Percentiles rank a stretch among this genome's conserved stretches.
Conservation (phyloP, 169 alveolate genomes). For the Besnoitia besnoiti region DNA sequence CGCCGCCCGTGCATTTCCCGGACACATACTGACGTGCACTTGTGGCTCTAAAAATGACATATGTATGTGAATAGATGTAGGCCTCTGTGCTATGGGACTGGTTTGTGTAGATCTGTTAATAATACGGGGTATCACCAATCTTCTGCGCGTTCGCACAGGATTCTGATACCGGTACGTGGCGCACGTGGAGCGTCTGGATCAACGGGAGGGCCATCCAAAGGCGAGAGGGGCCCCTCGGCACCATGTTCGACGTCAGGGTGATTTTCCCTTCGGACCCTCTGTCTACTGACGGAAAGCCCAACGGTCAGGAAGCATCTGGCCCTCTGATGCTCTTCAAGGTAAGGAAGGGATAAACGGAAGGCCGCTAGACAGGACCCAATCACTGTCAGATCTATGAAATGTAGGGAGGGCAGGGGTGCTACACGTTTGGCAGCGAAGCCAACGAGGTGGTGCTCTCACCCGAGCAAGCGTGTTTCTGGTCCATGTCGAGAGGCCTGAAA, state of each 20-base stretch:
- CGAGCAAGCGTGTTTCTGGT: too few species aligned
- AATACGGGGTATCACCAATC: neutral
- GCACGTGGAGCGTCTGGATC: constrained; percentile 48
- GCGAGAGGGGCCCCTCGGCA: constrained; percentile 46
- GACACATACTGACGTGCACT: too few species aligned
- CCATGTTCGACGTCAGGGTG: constrained; percentile 45
- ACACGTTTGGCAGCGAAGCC: too few species aligned
- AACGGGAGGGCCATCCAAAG: constrained; percentile 58
- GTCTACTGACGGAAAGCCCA: neutral
- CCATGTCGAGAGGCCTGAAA: too few species aligned
- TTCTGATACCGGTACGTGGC: constrained; percentile 55
- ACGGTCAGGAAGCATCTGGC: neutral
- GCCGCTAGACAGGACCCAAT: too few species aligned
- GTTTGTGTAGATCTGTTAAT: neutral
- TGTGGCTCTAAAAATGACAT: too few species aligned
- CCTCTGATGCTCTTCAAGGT: constrained; percentile 57
- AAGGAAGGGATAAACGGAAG: neutral
- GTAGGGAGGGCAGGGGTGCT: too few species aligned
- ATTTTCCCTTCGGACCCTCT: constrained; percentile 45
- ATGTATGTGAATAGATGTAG: too few species aligned
- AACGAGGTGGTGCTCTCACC: too few species aligned
- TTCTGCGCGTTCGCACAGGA: constrained; percentile 7
- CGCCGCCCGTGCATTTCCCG: too few species aligned
- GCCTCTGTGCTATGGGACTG: too few species aligned
- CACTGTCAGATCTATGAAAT: too few species aligned